A percentile compares a stretch with the other conserved stretches of the same genome.
Conservation (phyloP, 2,329 filamentous ascomycete species). For the Aspergillus sp. region DNA sequence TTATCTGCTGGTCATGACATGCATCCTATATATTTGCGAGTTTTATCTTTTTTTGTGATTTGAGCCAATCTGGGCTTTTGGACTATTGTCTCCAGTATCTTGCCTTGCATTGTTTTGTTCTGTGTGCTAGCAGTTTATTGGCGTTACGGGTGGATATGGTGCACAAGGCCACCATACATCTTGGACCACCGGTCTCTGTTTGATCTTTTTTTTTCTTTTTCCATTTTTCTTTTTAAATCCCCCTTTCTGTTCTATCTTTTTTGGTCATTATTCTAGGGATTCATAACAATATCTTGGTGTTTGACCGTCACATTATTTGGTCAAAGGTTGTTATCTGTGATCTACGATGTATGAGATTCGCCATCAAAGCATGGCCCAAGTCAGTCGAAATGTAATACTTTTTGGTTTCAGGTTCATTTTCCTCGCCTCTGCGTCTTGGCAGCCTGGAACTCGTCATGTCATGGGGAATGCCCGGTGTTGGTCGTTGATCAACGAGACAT, state of each 20-base stretch:
- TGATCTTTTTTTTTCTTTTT: not conserved
- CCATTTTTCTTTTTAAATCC: not conserved
- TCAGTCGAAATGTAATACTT: conserved; percentile 2
- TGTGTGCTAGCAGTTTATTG: not conserved
- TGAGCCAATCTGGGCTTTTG: not conserved
- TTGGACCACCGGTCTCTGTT: not conserved
- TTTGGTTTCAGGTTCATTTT: not conserved
- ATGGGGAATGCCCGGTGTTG: not conserved
- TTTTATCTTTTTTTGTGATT: conserved; percentile 3
- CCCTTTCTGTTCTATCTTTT: not conserved
- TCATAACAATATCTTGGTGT: not conserved
- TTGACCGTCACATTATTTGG: not conserved
- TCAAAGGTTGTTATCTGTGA: not conserved
- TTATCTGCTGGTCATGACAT: conserved; percentile 12
- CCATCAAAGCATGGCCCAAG: not conserved
- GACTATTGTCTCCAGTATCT: conserved; percentile 1
- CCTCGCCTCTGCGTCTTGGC: not conserved
- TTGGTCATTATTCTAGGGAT: not conserved
- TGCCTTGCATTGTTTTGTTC: conserved; percentile 1
- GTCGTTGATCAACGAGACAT: not conserved
- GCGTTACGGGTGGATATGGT: conserved; percentile 6
- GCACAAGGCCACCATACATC: not conserved
- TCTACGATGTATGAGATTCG: not conserved
- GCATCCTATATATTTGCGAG: conserved; percentile 11
- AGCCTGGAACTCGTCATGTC: not conserved